These are phyloP conservation scores for Exophiala mesophila DNA, from an alignment of 2,329 filamentous ascomycete species.

Conservation along the genomic window DNA sequence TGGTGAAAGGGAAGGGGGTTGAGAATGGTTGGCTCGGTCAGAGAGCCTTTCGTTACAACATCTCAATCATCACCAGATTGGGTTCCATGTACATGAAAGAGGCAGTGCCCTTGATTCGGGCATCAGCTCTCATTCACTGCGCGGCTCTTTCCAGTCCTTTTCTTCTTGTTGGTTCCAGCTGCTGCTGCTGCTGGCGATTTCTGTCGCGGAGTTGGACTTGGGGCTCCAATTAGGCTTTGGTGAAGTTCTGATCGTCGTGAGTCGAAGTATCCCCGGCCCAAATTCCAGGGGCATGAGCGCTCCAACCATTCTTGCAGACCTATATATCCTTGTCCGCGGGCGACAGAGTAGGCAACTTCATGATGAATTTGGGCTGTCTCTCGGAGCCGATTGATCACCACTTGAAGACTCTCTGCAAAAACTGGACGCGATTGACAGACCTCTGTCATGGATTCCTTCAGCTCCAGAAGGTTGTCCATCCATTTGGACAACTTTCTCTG, in stretches of 20 bases:
- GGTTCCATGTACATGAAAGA: no score
- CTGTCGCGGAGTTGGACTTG: neutral
- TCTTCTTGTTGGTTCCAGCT: no score
- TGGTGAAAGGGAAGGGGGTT: no score
- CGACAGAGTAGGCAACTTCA: slow-evolving; percentile 16
- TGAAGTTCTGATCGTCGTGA: no score
- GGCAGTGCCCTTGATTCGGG: no score
- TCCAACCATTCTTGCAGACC: slow-evolving; percentile 17
- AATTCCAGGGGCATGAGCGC: slow-evolving; percentile 3
- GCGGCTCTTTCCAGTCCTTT: no score
- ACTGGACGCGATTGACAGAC: neutral
- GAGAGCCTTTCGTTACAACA: no score
- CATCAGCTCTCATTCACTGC: no score
- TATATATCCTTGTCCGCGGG: slow-evolving; percentile 14
- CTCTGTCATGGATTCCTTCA: slow-evolving; percentile 3
- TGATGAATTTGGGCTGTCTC: slow-evolving; percentile 16
- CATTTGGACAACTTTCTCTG: slow-evolving; percentile 11
- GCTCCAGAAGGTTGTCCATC: slow-evolving; percentile 8
- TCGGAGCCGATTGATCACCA: slow-evolving; percentile 13
- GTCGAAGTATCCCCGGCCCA: neutral
- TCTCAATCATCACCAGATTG: no score
- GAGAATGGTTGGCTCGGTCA: no score
- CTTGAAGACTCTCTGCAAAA: slow-evolving; percentile 8
- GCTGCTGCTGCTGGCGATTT: no score
- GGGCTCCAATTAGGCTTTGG: no score